A percentile compares a stretch with the other conserved stretches of the same genome.
Conservation (phyloP, 352 stramenopile species). For the Phytopythium sindhum region DNA sequence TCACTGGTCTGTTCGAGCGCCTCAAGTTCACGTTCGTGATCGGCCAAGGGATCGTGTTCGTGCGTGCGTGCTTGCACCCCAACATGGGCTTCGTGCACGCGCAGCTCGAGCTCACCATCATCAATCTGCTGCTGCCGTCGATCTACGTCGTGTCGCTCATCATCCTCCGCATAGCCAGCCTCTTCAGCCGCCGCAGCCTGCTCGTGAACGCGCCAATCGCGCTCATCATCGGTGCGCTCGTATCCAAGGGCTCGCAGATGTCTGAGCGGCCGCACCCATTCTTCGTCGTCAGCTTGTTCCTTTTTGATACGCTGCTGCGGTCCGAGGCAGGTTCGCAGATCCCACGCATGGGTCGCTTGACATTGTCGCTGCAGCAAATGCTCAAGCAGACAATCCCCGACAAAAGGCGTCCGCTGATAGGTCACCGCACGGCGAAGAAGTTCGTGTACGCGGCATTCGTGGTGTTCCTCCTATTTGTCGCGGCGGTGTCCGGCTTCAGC, state of each 20-base stretch:
- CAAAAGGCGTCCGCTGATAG: constrained; percentile 37
- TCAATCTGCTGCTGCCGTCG: constrained; percentile 81
- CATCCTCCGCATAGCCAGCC: constrained; percentile 62
- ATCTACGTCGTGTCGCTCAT: constrained; percentile 87
- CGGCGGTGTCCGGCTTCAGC: constrained; percentile 70
- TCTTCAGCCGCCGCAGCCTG: constrained; percentile 47
- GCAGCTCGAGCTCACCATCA: constrained; percentile 86
- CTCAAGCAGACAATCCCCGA: constrained; percentile 48
- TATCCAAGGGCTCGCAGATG: constrained; percentile 73
- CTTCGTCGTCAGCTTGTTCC: constrained; percentile 67
- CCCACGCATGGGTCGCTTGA: constrained; percentile 40
- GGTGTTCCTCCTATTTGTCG: constrained; percentile 69
- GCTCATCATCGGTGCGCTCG: constrained; percentile 36
- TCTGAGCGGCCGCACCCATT: constrained; percentile 76
- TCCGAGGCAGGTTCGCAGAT: constrained; percentile 46
- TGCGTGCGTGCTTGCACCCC: constrained; percentile 72
- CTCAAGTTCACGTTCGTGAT: constrained; percentile 83
- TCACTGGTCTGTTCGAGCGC: constrained; percentile 67
- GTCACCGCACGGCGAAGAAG: constrained; percentile 54
- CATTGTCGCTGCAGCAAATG: constrained; percentile 57
- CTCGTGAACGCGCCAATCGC: constrained; percentile 52
- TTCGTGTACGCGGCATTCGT: constrained; percentile 60
- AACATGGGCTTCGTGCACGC: constrained; percentile 86
- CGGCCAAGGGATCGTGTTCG: constrained; percentile 77
- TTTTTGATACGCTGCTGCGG: constrained; percentile 69